Conservation (phyloP, 2,329 filamentous ascomycete genomes). For the Botryotinia calthae region DNA sequence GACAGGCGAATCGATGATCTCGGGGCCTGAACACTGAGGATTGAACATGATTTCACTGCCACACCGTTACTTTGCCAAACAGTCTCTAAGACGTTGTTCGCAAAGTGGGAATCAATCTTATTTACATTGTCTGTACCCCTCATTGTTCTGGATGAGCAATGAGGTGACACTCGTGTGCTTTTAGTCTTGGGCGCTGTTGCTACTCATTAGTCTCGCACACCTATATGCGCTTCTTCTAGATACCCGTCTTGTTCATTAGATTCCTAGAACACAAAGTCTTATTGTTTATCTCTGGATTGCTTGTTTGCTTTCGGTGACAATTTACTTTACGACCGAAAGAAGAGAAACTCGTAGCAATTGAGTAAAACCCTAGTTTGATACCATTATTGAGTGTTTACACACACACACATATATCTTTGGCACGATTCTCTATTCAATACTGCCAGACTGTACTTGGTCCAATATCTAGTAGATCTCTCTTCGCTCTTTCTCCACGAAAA, state of each 20-base stretch:
- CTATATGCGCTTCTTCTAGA: not conserved
- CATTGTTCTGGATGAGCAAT: not conserved
- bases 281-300: not conserved
- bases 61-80: not conserved
- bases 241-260: not conserved
- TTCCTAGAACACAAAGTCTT: not conserved
- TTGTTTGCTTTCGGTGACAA: not conserved
- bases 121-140: not conserved
- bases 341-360: not conserved
- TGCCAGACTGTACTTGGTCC: not conserved
- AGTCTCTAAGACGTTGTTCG: too few species aligned
- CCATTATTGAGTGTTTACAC: not conserved
- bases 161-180: not conserved
- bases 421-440: not conserved
- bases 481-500: conserved; percentile 8
- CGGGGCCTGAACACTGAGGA: not conserved
- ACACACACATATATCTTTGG: not conserved
- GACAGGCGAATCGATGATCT: not conserved
- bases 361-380: not conserved
- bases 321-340: not conserved
- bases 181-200: not conserved
- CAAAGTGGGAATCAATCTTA: not conserved
- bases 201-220: not conserved
- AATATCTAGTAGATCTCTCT: not conserved
- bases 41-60: not conserved